Conservation (phyloP, 2,329 filamentous ascomycete genomes). For the Fusarium odoratissimum region DNA sequence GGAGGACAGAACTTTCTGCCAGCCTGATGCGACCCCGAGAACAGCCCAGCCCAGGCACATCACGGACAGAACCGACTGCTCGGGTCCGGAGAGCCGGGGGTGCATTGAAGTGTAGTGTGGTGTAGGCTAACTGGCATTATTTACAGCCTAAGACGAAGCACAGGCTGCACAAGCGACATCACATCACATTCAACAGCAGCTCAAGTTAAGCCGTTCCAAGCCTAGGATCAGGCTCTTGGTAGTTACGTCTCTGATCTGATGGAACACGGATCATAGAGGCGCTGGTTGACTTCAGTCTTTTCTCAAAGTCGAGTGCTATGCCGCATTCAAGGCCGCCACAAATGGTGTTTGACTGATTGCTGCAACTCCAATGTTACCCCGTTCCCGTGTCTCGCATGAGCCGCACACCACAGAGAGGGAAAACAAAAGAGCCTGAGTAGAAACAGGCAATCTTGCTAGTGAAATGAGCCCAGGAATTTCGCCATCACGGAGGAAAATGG, state of each 20-base stretch:
- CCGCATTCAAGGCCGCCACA: conserved; percentile 31
- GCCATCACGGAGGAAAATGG: not conserved
- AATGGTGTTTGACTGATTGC: conserved; percentile 8
- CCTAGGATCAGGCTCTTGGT: conserved; percentile 7
- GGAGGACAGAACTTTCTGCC: not conserved
- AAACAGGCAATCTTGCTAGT: conserved; percentile 7
- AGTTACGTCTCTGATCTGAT: not conserved
- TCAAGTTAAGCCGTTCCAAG: conserved; percentile 36
- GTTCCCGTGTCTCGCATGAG: conserved; percentile 36
- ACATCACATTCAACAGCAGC: not conserved
- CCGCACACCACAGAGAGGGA: conserved; percentile 22
- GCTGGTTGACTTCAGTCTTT: not conserved
- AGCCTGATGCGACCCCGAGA: conserved; percentile 15
- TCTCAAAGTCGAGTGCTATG: conserved; percentile 10
- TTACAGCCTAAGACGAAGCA: not conserved
- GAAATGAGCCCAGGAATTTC: conserved; percentile 12
- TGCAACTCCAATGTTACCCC: conserved; percentile 31
- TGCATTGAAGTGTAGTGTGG: not conserved
- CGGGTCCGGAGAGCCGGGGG: conserved; percentile 41
- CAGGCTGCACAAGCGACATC: not conserved
- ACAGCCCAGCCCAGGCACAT: conserved; percentile 18
- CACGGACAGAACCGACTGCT: conserved; percentile 42
- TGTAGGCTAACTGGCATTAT: not conserved
- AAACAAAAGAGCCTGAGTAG: not conserved
- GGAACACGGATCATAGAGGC: conserved; percentile 1